Conservation (phyloP, 2,329 filamentous ascomycete genomes). For the Rachicladosporium sp. region DNA sequence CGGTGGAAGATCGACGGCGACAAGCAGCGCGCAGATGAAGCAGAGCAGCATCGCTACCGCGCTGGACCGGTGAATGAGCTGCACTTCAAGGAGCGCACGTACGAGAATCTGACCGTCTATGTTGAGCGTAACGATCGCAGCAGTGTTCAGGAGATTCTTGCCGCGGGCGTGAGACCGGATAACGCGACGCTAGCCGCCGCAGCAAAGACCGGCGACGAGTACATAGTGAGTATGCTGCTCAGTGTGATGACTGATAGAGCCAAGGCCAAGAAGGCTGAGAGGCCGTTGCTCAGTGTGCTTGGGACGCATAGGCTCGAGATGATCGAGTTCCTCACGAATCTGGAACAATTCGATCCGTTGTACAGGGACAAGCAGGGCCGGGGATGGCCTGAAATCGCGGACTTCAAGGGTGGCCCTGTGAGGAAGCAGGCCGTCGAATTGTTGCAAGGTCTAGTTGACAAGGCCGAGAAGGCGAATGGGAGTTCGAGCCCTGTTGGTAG, state of each 20-base stretch:
- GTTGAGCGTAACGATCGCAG: conserved; percentile 36
- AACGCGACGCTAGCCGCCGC: conserved; percentile 82
- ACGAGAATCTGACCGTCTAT: conserved; percentile 36
- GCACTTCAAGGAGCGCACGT: conserved; percentile 38
- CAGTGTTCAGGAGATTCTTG: conserved; percentile 37
- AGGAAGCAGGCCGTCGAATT: conserved; percentile 82
- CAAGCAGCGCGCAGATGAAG: conserved; percentile 42
- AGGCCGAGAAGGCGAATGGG: conserved; percentile 10
- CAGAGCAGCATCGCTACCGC: conserved; percentile 27
- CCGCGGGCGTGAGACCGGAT: conserved; percentile 40
- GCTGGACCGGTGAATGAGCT: conserved; percentile 27
- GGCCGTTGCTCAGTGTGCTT: conserved; percentile 88
- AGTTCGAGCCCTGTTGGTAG: conserved; percentile 20
- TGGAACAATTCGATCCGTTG: conserved; percentile 64
- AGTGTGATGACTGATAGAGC: conserved; percentile 45
- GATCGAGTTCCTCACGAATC: conserved; percentile 41
- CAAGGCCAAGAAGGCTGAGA: conserved; percentile 60
- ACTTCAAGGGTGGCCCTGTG: conserved; percentile 68
- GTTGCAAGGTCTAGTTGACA: conserved; percentile 61
- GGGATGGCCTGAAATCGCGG: conserved; percentile 78
- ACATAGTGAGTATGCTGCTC: conserved; percentile 63
- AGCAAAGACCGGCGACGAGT: conserved; percentile 79
- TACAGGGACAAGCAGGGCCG: conserved; percentile 59
- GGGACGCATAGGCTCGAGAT: conserved; percentile 78
- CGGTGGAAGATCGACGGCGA: conserved; percentile 27